Conservation (phyloP, 1,284 basidiomycete species). For the Trichosporon ovoides region DNA sequence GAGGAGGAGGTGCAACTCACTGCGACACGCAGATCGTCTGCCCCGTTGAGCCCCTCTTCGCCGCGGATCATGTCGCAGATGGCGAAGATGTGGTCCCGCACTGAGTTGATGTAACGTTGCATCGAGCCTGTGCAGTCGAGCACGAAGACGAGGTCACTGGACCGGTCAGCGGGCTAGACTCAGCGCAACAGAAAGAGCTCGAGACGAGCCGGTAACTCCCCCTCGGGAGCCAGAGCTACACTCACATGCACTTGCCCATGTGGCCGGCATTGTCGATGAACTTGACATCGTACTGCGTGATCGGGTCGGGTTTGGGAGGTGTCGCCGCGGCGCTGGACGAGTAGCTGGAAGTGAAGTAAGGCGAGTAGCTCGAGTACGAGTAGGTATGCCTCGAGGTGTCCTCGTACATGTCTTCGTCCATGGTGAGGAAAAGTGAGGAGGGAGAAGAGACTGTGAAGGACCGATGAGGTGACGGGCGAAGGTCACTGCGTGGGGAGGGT, state of each 20-base stretch:
- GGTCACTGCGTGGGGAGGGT: conserved; percentile 1
- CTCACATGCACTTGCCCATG: conserved; percentile 44
- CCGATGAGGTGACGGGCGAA: too few relatives aligned
- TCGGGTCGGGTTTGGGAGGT: conserved; percentile 30
- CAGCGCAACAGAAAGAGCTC: too few relatives aligned
- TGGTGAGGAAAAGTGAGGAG: conserved; percentile 9
- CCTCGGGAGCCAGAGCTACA: not conserved
- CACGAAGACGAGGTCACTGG: conserved; percentile 77
- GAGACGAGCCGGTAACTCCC: not conserved
- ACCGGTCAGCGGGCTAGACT: conserved; percentile 2
- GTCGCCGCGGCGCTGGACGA: conserved; percentile 14
- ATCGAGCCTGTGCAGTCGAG: conserved; percentile 80
- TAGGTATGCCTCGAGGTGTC: conserved; percentile 25
- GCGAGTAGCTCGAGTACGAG: conserved; percentile 20
- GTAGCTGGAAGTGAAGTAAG: conserved; percentile 24
- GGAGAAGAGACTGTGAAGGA: not conserved
- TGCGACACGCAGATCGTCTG: conserved; percentile 83
- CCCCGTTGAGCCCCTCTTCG: conserved; percentile 79
- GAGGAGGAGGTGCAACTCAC: conserved; percentile 48
- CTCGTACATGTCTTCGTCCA: conserved; percentile 43
- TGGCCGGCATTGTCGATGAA: conserved; percentile 30
- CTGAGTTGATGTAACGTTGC: conserved; percentile 55
- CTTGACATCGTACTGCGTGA: conserved; percentile 33
- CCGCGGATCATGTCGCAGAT: conserved; percentile 95
- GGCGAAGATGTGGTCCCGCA: conserved; percentile 95